phyloP scores from a whole-genome alignment of 164 flowering plant genomes.

The Santalum album region DNA sequence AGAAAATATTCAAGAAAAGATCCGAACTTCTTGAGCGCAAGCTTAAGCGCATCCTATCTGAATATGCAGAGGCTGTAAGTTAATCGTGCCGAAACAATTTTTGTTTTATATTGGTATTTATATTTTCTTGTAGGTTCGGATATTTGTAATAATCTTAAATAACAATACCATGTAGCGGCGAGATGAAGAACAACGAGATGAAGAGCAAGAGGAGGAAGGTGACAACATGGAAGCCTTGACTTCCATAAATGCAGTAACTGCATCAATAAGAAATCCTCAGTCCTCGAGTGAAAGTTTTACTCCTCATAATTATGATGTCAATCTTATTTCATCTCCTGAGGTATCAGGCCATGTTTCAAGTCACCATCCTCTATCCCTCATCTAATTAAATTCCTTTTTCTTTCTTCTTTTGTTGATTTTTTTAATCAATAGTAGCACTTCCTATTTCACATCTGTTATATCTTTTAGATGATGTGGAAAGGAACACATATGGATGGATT shows the following conservation, averaged over 20 bases:
- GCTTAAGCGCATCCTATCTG: conserved; percentile 8
- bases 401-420: too few relatives aligned
- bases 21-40: conserved; percentile 14
- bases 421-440: too few relatives aligned
- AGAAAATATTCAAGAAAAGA: conserved; percentile 42
- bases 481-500: too few relatives aligned
- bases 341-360: not conserved
- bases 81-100: too few relatives aligned
- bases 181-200: too few relatives aligned
- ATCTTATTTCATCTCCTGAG: not conserved
- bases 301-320: not conserved
- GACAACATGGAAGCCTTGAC: not conserved
- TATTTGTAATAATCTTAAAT: not conserved
- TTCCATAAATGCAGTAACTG: not conserved
- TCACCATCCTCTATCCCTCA: too few relatives aligned
- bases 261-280: too few relatives aligned
- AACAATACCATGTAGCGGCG: not conserved
- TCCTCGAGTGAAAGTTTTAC: not conserved
- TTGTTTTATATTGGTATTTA: too few relatives aligned
- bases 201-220: not conserved
- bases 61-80: conserved; percentile 9
- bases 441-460: too few relatives aligned
- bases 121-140: too few relatives aligned
- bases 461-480: too few relatives aligned
- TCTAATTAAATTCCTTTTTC: too few relatives aligned